phyloP scores from a whole-genome alignment of 768 basidiomycete species.

The Lactarius vividus region DNA sequence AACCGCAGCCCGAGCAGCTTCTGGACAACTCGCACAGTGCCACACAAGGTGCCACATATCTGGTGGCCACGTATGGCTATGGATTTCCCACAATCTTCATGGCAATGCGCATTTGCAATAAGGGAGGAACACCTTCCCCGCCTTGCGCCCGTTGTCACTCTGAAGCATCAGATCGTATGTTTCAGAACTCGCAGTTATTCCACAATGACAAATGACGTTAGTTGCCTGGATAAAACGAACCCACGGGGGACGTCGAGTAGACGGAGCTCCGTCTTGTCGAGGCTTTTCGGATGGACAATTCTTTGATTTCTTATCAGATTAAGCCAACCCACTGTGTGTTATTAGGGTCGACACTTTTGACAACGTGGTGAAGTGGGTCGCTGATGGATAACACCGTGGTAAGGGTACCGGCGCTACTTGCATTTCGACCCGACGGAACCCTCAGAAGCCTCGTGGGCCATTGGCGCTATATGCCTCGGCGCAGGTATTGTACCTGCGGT shows the following conservation, averaged over 20 bases:
- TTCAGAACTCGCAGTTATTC: background rate
- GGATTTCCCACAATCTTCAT: background rate
- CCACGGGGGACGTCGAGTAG: background rate
- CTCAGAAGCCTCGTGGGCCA: background rate
- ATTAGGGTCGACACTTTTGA: background rate
- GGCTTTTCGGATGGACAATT: background rate
- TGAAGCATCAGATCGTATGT: background rate
- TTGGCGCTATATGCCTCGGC: background rate
- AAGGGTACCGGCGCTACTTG: background rate
- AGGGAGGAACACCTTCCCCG: background rate
- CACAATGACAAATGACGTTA: background rate
- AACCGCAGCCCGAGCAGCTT: background rate
- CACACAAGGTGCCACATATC: background rate
- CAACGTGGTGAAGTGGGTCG: background rate
- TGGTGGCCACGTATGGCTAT: background rate
- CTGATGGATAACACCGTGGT: background rate
- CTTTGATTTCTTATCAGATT: background rate
- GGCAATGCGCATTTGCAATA: background rate
- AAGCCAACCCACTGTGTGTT: background rate
- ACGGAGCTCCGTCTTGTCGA: background rate
- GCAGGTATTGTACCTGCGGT: background rate
- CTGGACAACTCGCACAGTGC: background rate
- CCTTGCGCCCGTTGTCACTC: background rate
- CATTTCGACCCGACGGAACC: background rate
- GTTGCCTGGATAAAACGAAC: background rate